Percentiles rank a stretch among this genome's conserved stretches.
Conservation (phyloP, 805 yeast species). For the Wickerhamiella bombiphila region DNA sequence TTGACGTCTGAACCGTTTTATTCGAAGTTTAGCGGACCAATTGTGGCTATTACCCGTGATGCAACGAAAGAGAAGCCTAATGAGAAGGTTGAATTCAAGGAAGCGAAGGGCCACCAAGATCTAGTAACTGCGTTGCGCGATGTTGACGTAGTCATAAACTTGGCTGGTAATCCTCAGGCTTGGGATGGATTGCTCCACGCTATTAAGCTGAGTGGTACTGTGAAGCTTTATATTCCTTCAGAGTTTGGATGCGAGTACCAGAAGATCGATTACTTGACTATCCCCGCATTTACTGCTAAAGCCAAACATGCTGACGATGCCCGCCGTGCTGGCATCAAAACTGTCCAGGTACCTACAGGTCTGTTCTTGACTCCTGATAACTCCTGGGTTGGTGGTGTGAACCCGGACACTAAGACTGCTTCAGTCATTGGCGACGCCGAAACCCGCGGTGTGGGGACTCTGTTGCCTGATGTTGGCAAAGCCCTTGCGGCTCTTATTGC, state of each 20-base stretch:
- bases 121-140: conserved; percentile 6
- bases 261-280: conserved; percentile 1
- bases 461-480: conserved; percentile 31
- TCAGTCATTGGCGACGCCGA: conserved; percentile 30
- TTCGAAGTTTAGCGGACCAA: conserved; percentile 32
- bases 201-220: conserved; percentile 26
- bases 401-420: conserved; percentile 23
- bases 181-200: conserved; percentile 24
- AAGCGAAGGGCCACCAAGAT: not conserved
- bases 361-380: conserved; percentile 7
- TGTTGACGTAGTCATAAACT: conserved; percentile 29
- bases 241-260: conserved; percentile 37
- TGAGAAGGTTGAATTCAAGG: not conserved
- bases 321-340: conserved; percentile 7
- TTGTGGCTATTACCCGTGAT: conserved; percentile 36
- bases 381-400: conserved; percentile 27
- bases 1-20: conserved; percentile 30
- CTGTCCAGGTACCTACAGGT: conserved; percentile 5
- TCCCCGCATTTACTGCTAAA: conserved; percentile 2
- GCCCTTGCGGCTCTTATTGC: conserved; percentile 30
- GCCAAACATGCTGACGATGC: conserved; percentile 1
- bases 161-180: conserved; percentile 24
- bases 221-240: conserved; percentile 41
- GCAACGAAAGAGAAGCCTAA: conserved; percentile 22
- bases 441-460: conserved; percentile 26